These are phyloP conservation scores for Eucalyptus cloeziana DNA, from an alignment of 345 rosid species.

Conservation along the genomic window DNA sequence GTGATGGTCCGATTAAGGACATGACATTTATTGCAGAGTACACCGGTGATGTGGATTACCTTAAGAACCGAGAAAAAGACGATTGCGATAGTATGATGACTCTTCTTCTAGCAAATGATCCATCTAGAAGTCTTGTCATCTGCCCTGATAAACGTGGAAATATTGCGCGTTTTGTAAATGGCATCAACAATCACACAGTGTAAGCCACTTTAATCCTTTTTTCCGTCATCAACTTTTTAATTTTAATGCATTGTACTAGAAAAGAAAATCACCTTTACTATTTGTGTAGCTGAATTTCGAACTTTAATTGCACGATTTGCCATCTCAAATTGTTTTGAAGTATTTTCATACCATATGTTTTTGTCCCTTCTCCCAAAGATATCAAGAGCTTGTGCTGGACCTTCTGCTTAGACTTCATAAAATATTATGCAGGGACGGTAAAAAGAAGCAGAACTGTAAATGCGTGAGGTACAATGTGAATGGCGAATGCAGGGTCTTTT, in stretches of 20 bases:
- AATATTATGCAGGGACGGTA: slow-evolving; percentile 64
- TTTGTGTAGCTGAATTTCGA: neutral
- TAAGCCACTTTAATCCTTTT: slow-evolving; percentile 18
- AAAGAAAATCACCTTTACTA: neutral
- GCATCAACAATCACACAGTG: slow-evolving; percentile 79
- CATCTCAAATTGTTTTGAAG: neutral
- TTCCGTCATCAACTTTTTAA: neutral
- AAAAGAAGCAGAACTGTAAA: slow-evolving; percentile 89
- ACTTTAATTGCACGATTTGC: neutral
- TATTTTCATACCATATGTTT: neutral
- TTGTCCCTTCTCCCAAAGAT: neutral
- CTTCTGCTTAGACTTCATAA: neutral
- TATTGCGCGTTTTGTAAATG: slow-evolving; percentile 80
- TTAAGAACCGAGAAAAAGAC: slow-evolving; percentile 61
- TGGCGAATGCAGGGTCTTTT: slow-evolving; percentile 75
- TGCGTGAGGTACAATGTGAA: slow-evolving; percentile 82
- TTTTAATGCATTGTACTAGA: neutral
- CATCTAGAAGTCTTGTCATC: slow-evolving; percentile 63
- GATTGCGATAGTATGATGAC: slow-evolving; percentile 96
- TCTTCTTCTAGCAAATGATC: slow-evolving; percentile 55
- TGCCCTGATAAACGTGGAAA: slow-evolving; percentile 89
- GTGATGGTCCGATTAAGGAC: slow-evolving; percentile 76
- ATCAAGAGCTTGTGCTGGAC: neutral
- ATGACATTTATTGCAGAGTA: slow-evolving; percentile 78
- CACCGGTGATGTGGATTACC: slow-evolving; percentile 87